Conservation (phyloP, 768 basidiomycete species). For the Panellus pusillus region DNA sequence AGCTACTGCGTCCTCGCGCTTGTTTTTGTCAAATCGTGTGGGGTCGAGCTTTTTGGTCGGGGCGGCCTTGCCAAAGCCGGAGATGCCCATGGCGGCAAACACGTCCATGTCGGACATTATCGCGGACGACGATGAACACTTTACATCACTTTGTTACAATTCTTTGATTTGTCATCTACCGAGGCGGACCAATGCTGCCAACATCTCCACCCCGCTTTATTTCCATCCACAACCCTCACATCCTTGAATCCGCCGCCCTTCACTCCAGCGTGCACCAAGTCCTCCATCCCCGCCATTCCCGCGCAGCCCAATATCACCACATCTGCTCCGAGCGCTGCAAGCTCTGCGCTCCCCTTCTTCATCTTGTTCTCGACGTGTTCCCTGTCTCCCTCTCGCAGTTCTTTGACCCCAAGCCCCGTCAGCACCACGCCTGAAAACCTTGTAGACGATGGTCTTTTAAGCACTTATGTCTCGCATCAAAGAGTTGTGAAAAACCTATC, state of each 20-base stretch:
- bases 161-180: background rate
- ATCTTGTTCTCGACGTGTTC: constrained; percentile 29
- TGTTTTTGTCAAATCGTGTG: constrained; percentile 77
- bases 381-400: constrained; percentile 33
- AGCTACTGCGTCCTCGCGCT: constrained; percentile 45
- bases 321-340: constrained; percentile 34
- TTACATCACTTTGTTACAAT: background rate
- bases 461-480: no score
- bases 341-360: constrained; percentile 30
- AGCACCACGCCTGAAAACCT: constrained; percentile 36
- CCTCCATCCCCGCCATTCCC: constrained; percentile 41
- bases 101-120: constrained; percentile 65
- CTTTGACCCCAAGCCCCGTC: constrained; percentile 35
- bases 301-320: constrained; percentile 41
- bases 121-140: background rate
- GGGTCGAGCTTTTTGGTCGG: constrained; percentile 71
- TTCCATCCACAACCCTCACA: constrained; percentile 37
- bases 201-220: constrained; percentile 38
- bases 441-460: background rate
- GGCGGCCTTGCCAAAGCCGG: constrained; percentile 76
- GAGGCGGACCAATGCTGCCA: constrained; percentile 30
- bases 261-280: constrained; percentile 29
- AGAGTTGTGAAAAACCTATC: constrained; percentile 29
- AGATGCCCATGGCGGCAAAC: constrained; percentile 80
- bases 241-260: constrained; percentile 26